These are phyloP conservation scores for Colletotrichum lentis DNA, from an alignment of 2,329 filamentous ascomycete genomes.

Conservation along the genomic window DNA sequence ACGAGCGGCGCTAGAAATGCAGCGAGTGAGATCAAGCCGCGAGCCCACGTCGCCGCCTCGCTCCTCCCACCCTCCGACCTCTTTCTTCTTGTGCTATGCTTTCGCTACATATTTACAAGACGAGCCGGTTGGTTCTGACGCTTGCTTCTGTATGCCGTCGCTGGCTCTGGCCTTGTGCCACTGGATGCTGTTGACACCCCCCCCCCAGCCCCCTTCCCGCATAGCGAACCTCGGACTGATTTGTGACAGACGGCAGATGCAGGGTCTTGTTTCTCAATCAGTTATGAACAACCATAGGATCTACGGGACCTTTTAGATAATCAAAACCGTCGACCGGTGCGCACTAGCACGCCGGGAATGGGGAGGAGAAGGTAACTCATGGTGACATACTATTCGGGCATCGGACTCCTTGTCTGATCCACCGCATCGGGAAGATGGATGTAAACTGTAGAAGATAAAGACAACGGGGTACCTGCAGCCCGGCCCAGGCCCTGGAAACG, in stretches of 20 bases:
- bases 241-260: conserved; percentile 6
- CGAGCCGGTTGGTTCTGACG: conserved; percentile 4
- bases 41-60: conserved; percentile 24
- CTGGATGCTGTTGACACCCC: neutral
- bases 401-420: neutral
- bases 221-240: conserved; percentile 4
- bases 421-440: neutral
- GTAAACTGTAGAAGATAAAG: neutral
- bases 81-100: neutral
- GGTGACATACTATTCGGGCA: neutral
- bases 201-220: neutral
- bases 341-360: neutral
- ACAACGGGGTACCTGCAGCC: neutral
- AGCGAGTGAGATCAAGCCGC: conserved; percentile 32
- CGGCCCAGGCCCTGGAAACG: neutral
- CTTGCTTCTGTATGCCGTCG: conserved; percentile 9
- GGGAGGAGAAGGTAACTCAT: neutral
- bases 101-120: neutral
- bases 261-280: neutral
- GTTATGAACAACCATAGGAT: neutral
- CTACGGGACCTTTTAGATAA: neutral
- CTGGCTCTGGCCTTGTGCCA: conserved; percentile 4
- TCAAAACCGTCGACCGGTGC: too few relatives aligned
- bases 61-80: neutral
- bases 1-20: neutral